These are phyloP conservation scores for Aspergillus sp. DNA, from an alignment of 2,329 filamentous ascomycete genomes.

Conservation along the genomic window DNA sequence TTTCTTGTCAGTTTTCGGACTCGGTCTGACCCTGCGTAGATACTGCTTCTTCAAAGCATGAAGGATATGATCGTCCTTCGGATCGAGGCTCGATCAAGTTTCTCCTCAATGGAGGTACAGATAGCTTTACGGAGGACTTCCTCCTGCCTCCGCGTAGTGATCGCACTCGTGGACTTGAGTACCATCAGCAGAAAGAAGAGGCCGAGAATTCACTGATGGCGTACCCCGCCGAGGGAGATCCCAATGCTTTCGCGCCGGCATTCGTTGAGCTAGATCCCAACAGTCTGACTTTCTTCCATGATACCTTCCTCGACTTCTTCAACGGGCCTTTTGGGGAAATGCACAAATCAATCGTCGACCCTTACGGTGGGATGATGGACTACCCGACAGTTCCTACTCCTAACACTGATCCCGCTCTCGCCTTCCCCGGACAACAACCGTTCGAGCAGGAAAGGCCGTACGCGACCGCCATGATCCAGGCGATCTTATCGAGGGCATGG, in stretches of 20 bases:
- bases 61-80: constrained; percentile 38
- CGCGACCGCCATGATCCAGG: constrained; percentile 45
- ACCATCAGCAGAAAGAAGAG: constrained; percentile 39
- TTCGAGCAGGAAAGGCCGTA: constrained; percentile 45
- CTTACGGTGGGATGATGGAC: constrained; percentile 26
- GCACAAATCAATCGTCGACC: constrained; percentile 29
- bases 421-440: constrained; percentile 26
- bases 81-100: constrained; percentile 54
- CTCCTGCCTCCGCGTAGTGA: constrained; percentile 48
- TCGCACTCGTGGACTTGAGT: constrained; percentile 41
- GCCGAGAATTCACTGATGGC: constrained; percentile 23
- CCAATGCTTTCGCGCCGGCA: constrained; percentile 23
- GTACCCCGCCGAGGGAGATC: constrained; percentile 24
- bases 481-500: constrained; percentile 45
- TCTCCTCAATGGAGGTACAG: constrained; percentile 50
- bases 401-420: constrained; percentile 25
- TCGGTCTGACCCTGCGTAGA: constrained; percentile 13
- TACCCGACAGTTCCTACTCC: constrained; percentile 25
- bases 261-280: constrained; percentile 32
- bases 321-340: constrained; percentile 40
- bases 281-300: constrained; percentile 38
- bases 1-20: background rate
- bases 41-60: constrained; percentile 27
- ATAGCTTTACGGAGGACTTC: constrained; percentile 52
- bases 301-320: constrained; percentile 45